These are phyloP conservation scores for Gynostemma pentaphyllum DNA, from an alignment of 306 rosid species.

Conservation along the genomic window DNA sequence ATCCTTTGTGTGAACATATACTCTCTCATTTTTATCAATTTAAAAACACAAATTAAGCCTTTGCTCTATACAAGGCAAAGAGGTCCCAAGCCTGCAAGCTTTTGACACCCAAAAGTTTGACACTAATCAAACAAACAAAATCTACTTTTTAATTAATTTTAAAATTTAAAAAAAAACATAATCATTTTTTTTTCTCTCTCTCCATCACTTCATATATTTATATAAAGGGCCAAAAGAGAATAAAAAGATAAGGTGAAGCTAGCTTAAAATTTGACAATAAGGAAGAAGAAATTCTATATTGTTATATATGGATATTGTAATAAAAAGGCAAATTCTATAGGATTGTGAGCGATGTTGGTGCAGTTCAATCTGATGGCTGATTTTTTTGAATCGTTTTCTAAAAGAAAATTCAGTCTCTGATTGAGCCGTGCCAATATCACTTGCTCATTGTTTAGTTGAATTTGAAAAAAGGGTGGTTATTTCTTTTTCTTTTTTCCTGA, in stretches of 20 bases:
- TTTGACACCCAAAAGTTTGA: slow-evolving; percentile 1
- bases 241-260: background rate
- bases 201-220: too few species aligned
- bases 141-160: too few species aligned
- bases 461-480: too few species aligned
- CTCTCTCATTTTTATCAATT: too few species aligned
- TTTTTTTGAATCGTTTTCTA: slow-evolving; percentile 24
- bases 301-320: too few species aligned
- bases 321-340: too few species aligned
- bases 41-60: too few species aligned
- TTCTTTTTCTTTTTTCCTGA: background rate
- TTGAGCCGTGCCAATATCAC: slow-evolving; percentile 99
- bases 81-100: slow-evolving; percentile 7
- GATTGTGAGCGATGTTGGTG: slow-evolving; percentile 92
- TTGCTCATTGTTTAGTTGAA: slow-evolving; percentile 6
- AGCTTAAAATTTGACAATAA: too few species aligned
- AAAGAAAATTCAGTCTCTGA: slow-evolving; percentile 45
- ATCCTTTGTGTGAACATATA: too few species aligned
- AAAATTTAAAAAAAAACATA: too few species aligned
- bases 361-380: slow-evolving; percentile 97
- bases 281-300: too few species aligned
- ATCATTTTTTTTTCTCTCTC: too few species aligned
- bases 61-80: background rate
- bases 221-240: background rate
- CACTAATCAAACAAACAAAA: slow-evolving; percentile 1